Evolutionary conservation across 2,329 filamentous ascomycete species (phyloP).

Genomic region (Aureobasidium melanogenum): DNA sequence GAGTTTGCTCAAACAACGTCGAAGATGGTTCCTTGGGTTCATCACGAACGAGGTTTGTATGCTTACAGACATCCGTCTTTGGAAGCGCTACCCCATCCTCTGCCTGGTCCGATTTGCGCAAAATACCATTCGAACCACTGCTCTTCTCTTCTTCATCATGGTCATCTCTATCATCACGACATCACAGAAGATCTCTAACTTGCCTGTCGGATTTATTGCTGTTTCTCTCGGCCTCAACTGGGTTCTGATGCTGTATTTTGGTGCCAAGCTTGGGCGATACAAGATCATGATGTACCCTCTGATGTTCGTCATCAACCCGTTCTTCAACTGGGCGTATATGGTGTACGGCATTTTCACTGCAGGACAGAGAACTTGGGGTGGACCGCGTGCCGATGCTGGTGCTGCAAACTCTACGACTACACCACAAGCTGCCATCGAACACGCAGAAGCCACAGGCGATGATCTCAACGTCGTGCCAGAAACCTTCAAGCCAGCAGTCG

Average conservation of each 20-base stretch:
- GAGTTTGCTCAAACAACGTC: slow-evolving; percentile 84
- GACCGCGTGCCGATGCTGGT: slow-evolving; percentile 81
- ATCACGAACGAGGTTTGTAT: slow-evolving; percentile 98
- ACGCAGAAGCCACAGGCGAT: slow-evolving; percentile 69
- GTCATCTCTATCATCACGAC: slow-evolving; percentile 78
- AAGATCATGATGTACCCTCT: slow-evolving; percentile 93
- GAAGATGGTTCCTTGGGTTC: slow-evolving; percentile 93
- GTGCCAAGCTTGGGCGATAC: slow-evolving; percentile 72
- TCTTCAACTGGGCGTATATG: slow-evolving; percentile 99
- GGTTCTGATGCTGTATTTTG: slow-evolving; percentile 94
- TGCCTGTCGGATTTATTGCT: slow-evolving; percentile 88
- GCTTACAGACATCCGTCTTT: slow-evolving; percentile 88
- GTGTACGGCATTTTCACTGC: slow-evolving; percentile 94
- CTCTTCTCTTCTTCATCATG: slow-evolving; percentile 90
- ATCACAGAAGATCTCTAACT: slow-evolving; percentile 63
- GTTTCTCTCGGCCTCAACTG: slow-evolving; percentile 91
- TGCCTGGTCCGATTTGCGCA: slow-evolving; percentile 86
- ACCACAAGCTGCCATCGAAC: slow-evolving; percentile 73
- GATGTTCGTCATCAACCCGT: slow-evolving; percentile 92
- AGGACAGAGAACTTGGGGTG: slow-evolving; percentile 90
- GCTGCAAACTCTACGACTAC: slow-evolving; percentile 67
- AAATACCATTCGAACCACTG: slow-evolving; percentile 91
- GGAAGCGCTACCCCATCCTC: slow-evolving; percentile 82
- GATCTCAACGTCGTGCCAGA: slow-evolving; percentile 85
- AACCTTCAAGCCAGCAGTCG: slow-evolving; percentile 57